These are phyloP conservation scores for Aureobasidium zeae DNA, from an alignment of 2,329 filamentous ascomycete species.

Conservation along the genomic window DNA sequence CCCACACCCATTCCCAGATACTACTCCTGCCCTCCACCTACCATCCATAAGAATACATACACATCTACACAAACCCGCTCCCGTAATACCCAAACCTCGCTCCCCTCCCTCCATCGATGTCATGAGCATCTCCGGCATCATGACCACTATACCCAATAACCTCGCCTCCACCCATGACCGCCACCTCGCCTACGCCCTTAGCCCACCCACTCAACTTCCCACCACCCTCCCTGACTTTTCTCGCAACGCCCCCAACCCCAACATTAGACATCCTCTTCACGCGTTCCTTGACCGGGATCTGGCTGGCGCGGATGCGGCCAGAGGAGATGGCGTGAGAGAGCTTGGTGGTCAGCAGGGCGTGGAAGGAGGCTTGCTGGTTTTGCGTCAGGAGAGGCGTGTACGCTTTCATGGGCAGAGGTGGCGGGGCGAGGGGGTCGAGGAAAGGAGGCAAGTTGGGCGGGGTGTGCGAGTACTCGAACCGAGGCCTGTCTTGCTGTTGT, in stretches of 20 bases:
- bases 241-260: not conserved
- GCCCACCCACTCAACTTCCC: not conserved
- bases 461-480: not conserved
- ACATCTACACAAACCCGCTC: not conserved
- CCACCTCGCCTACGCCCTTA: not conserved
- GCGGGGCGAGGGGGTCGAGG: not conserved
- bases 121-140: not conserved
- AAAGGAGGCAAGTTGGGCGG: not conserved
- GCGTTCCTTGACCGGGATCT: not conserved
- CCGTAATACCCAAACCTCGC: slow-evolving; percentile 2
- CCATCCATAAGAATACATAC: not conserved
- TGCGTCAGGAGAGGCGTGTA: not conserved
- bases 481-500: too few species aligned
- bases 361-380: not conserved
- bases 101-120: not conserved
- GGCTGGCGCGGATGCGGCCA: not conserved
- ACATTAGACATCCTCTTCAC: not conserved
- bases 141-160: slow-evolving; percentile 2
- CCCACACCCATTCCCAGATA: not conserved
- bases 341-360: not conserved
- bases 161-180: not conserved
- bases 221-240: not conserved
- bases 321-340: not conserved
- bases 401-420: too few species aligned
- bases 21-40: not conserved